These are phyloP conservation scores for Pseudevernia furfuracea DNA, from an alignment of 495 filamentous ascomycete species.

Conservation along the genomic window DNA sequence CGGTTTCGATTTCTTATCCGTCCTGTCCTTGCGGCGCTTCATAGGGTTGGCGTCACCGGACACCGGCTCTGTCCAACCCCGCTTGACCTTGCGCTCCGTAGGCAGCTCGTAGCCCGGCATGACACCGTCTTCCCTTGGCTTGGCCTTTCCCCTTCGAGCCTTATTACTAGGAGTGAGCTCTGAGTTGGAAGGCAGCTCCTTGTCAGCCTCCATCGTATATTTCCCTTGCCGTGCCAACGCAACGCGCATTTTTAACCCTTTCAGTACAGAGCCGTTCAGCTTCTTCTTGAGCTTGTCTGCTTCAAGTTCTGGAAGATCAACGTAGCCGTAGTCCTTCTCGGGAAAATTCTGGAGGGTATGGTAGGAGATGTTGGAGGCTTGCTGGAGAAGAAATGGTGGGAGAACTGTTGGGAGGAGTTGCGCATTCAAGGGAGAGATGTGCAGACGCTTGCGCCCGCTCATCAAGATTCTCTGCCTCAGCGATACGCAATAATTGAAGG, in stretches of 20 bases:
- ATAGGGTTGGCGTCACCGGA: conserved; percentile 38
- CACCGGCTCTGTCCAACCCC: conserved; percentile 77
- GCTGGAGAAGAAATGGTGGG: conserved; percentile 31
- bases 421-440: conserved; percentile 77
- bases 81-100: conserved; percentile 63
- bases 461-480: conserved; percentile 1
- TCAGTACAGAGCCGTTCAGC: conserved; percentile 80
- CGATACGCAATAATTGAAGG: not conserved
- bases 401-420: conserved; percentile 62
- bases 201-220: conserved; percentile 17
- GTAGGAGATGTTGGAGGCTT: conserved; percentile 74
- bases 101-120: conserved; percentile 65
- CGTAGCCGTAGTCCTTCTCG: conserved; percentile 80
- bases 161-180: conserved; percentile 23
- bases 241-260: conserved; percentile 75
- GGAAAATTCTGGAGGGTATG: conserved; percentile 79
- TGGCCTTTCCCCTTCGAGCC: conserved; percentile 36
- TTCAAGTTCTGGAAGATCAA: conserved; percentile 70
- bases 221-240: conserved; percentile 65
- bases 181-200: conserved; percentile 7
- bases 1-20: conserved; percentile 49
- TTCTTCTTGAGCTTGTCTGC: conserved; percentile 87
- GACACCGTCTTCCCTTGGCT: conserved; percentile 57
- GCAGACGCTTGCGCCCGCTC: conserved; percentile 50
- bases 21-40: conserved; percentile 42